Conservation (phyloP, 73 alveolate genomes). For the Stentor roeselii region DNA sequence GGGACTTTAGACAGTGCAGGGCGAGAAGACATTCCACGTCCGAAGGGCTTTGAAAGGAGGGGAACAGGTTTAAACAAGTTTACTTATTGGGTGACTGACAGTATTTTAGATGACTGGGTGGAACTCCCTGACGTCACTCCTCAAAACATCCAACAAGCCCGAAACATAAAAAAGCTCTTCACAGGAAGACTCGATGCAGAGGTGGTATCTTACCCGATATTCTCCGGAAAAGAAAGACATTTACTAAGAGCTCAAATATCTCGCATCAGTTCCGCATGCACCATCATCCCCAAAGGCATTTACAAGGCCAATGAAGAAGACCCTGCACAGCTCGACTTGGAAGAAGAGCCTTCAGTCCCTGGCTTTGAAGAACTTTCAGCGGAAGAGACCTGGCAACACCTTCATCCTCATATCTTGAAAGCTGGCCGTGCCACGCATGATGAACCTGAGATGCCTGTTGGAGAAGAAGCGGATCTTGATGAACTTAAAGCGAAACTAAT, state of each 20-base stretch:
- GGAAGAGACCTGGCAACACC: slow-evolving; percentile 77
- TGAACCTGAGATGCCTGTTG: slow-evolving; percentile 32
- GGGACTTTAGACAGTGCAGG: slow-evolving; percentile 76
- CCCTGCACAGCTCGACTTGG: slow-evolving; percentile 78
- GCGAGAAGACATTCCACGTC: slow-evolving; percentile 59
- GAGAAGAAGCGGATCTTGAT: slow-evolving; percentile 73
- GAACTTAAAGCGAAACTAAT: slow-evolving; percentile 54
- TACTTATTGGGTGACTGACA: slow-evolving; percentile 77
- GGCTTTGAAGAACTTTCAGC: slow-evolving; percentile 69
- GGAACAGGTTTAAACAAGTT: slow-evolving; percentile 73
- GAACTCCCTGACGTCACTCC: slow-evolving; percentile 76
- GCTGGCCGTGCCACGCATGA: slow-evolving; percentile 62
- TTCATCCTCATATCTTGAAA: slow-evolving; percentile 52
- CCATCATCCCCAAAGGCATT: slow-evolving; percentile 90
- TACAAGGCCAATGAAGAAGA: slow-evolving; percentile 73
- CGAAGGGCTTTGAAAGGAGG: slow-evolving; percentile 45
- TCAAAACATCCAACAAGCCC: slow-evolving; percentile 56
- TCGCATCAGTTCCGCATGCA: slow-evolving; percentile 79
- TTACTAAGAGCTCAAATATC: slow-evolving; percentile 89
- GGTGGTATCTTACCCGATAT: slow-evolving; percentile 68
- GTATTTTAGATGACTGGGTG: slow-evolving; percentile 70
- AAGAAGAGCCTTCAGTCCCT: slow-evolving; percentile 78
- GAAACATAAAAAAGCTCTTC: slow-evolving; percentile 63
- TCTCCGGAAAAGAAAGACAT: slow-evolving; percentile 93
- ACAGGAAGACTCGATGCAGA: slow-evolving; percentile 79